phyloP scores from a whole-genome alignment of 768 basidiomycete species.

The Heimioporus sp. region DNA sequence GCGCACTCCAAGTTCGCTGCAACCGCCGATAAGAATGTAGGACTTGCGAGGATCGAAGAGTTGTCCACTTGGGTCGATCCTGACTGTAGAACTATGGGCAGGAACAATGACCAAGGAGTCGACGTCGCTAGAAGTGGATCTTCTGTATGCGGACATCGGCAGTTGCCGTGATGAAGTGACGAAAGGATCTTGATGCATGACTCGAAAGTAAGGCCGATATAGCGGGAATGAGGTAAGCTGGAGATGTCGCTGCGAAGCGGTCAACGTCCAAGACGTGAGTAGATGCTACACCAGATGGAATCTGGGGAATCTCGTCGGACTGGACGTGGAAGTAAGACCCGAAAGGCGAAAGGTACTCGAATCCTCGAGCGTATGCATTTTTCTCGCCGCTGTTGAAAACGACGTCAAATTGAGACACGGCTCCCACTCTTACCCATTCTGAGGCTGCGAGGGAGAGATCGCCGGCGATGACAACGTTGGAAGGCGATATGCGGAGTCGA shows the following conservation, averaged over 20 bases:
- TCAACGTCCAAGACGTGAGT: constrained; percentile 21
- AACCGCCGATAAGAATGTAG: constrained; percentile 20
- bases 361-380: constrained; percentile 12
- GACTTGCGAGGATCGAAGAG: constrained; percentile 31
- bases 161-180: constrained; percentile 5
- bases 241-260: constrained; percentile 18
- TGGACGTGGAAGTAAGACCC: constrained; percentile 26
- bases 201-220: constrained; percentile 18
- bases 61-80: constrained; percentile 25
- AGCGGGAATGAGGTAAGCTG: constrained; percentile 15
- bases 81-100: not conserved
- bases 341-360: constrained; percentile 21
- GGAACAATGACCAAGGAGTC: constrained; percentile 21
- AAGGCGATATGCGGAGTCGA: constrained; percentile 5
- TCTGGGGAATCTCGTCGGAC: constrained; percentile 9
- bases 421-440: constrained; percentile 15
- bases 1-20: constrained; percentile 23
- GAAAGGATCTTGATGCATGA: constrained; percentile 16
- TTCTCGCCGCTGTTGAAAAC: constrained; percentile 24
- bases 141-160: constrained; percentile 11
- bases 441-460: constrained; percentile 7
- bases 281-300: constrained; percentile 17
- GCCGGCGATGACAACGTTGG: constrained; percentile 10
- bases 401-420: constrained; percentile 18
- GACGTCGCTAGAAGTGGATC: not conserved